A percentile compares a stretch with the other conserved stretches of the same genome.
These are phyloP conservation scores for Pichia cabralensis DNA, from an alignment of 805 yeast genomes.

Conservation along the genomic window DNA sequence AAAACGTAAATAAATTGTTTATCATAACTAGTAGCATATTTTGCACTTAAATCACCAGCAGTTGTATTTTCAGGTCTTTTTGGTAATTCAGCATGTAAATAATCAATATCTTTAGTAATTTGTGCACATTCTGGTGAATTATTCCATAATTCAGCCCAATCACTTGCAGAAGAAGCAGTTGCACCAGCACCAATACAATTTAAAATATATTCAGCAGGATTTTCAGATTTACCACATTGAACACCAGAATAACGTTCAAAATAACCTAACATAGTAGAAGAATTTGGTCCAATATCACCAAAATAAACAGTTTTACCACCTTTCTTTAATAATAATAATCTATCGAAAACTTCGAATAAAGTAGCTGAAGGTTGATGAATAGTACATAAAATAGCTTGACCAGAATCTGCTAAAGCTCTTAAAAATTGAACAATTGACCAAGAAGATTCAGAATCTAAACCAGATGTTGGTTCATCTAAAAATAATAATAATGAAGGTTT, in stretches of 20 bases:
- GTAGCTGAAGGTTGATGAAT: slow-evolving; percentile 43
- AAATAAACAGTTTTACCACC: slow-evolving; percentile 48
- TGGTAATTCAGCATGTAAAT: slow-evolving; percentile 16
- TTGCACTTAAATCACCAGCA: slow-evolving; percentile 13
- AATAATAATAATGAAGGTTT: slow-evolving; percentile 42
- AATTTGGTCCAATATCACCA: slow-evolving; percentile 43
- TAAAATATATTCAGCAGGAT: slow-evolving; percentile 70
- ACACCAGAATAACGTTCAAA: slow-evolving; percentile 53
- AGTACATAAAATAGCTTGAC: slow-evolving; percentile 50
- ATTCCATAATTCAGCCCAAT: slow-evolving; percentile 60
- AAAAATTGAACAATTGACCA: slow-evolving; percentile 47
- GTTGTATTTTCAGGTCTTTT: slow-evolving; percentile 18
- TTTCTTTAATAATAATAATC: slow-evolving; percentile 30
- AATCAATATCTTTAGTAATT: slow-evolving; percentile 22
- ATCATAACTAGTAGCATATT: slow-evolving; percentile 37
- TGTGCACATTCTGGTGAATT: slow-evolving; percentile 21
- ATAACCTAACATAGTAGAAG: slow-evolving; percentile 32
- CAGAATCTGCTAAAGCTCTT: slow-evolving; percentile 39
- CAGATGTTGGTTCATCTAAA: slow-evolving; percentile 53
- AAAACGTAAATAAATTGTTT: slow-evolving; percentile 29
- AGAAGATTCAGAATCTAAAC: slow-evolving; percentile 46
- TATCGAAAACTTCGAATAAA: slow-evolving; percentile 33
- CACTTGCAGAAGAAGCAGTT: slow-evolving; percentile 46
- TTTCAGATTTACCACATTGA: slow-evolving; percentile 48
- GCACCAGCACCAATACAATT: slow-evolving; percentile 80